Conservation (phyloP, 163 green algal genomes). For the Chlamydomonas reinhardtii region DNA sequence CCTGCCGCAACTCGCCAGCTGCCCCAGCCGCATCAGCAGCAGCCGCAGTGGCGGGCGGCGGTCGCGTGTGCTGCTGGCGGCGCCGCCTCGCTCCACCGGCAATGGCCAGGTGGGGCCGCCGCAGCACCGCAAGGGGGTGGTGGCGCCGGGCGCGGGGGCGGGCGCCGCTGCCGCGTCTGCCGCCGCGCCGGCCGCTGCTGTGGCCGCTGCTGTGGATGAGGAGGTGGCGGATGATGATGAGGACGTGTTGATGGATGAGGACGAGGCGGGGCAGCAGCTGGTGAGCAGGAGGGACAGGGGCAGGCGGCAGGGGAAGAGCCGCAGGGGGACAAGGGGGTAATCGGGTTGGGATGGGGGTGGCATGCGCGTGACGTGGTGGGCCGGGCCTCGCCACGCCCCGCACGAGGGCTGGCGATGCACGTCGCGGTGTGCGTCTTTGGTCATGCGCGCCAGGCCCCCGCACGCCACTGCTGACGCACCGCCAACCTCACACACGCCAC, state of each 20-base stretch:
- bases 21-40: not conserved
- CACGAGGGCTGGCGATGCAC: too few species aligned
- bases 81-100: not conserved
- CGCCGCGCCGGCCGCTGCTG: not conserved
- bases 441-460: too few species aligned
- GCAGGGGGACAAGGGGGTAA: not conserved
- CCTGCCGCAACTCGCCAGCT: too few species aligned
- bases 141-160: not conserved
- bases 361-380: too few species aligned
- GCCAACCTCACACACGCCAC: not conserved
- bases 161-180: not conserved
- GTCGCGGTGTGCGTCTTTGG: too few species aligned
- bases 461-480: too few species aligned
- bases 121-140: conserved; percentile 11
- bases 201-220: not conserved
- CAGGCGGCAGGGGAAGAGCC: not conserved
- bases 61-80: not conserved
- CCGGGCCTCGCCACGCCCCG: too few species aligned
- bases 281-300: not conserved
- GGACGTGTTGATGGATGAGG: conserved; percentile 34
- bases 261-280: conserved; percentile 53
- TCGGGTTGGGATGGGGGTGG: too few species aligned
- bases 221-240: not conserved
- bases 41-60: not conserved
- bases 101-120: conserved; percentile 39